Evolutionary conservation across 1,284 basidiomycete genomes (phyloP), one percentile per base, ranked within the genome.

Genomic region (Cryptococcus wingfieldii): DNA sequence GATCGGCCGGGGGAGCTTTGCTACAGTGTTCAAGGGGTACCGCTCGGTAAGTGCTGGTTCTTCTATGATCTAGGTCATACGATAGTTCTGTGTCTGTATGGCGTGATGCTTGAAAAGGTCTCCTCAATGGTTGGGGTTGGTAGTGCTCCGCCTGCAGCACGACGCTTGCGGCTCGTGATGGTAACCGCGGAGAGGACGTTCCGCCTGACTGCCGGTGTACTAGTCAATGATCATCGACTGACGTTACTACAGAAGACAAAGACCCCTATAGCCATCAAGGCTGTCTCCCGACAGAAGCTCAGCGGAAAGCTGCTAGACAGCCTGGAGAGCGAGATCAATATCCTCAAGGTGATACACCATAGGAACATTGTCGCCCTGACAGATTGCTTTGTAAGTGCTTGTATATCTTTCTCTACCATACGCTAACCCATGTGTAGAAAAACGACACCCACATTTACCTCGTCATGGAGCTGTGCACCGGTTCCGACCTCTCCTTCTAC

Each of bases 381-480:
- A 54, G 92, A 98, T 72, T 96, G 97, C 68, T 85, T 98, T 59
- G 80, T 81, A 59, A 66, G 80, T 76, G 14, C n/a, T 10, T 23
- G 4, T 27, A 28, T 18, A 49, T 38, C 16, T 48, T 50, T 9
- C 16, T 2, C 38, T 38, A 44, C 47, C 39, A 7, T 28, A 14
- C 50, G 38, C 45, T 59, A 25, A 47, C 12, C 8, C 10, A 9
- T 47, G 25, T 38, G 28, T 70, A 94, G 91, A 89, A 92, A 70
- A 90, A 90, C 28, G 89, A 94, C 66, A 83, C 85, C 55, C 86
- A 95, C 74, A 97, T 98, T 72, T 97, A 97, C 79, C 85, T 99
- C 54, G 88, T 99, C 71, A 98, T 98, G 88, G 93, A 95, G 69
- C 98, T 86, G 76, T 98, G 95, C 76, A 86, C 92, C 0, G 93